Evolutionary conservation across 768 basidiomycete species (phyloP), one percentile per base, ranked within the genome.

Genomic region (Lentinula boryana): DNA sequence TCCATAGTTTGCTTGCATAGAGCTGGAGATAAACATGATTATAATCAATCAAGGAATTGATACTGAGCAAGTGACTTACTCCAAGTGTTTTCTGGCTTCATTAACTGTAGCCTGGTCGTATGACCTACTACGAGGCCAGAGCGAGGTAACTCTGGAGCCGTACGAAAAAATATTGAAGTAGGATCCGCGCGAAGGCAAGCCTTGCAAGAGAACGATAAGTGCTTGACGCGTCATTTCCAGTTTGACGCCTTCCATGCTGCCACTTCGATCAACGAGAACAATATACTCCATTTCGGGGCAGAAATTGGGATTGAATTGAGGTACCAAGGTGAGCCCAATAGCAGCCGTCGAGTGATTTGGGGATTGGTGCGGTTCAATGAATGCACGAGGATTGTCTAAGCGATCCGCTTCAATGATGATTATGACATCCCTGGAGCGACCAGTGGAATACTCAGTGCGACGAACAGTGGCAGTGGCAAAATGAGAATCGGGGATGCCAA

Each of bases 111-210:
- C 65, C 58, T 74, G 64, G 60, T 69, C 60, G 51, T 80, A 81
- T 0, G 12, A 16, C 21, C 60, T 61, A 58, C 81, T 79, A 0
- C 16, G 41, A 0, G 38, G 21, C 79, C 79, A 84, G 3, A 84
- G 63, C 5, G 66, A 49, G 3, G 58, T 61, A 4, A 67, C 67
- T 0, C 7, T 0, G 5, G 1, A 46, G 0, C 82, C 84, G 64
- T 87, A 88, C 57, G 78, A 79, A 56, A 82, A 75, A n/a, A 88
- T 73, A 56, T 87, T 87, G 73, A 87, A 84, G 0, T 51, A 64
- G 0, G 83, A 80, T 4, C 72, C 72, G 0, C 63, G 35, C 18
- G 48, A 60, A 0, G 84, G 83, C 3, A 87, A 71, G 63, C 83
- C 72, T 5, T 73, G 76, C 10, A 87, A 70, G 0, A 87, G 65